These are phyloP conservation scores for Saturnispora halmiae DNA, from an alignment of 805 yeast genomes.

Conservation along the genomic window DNA sequence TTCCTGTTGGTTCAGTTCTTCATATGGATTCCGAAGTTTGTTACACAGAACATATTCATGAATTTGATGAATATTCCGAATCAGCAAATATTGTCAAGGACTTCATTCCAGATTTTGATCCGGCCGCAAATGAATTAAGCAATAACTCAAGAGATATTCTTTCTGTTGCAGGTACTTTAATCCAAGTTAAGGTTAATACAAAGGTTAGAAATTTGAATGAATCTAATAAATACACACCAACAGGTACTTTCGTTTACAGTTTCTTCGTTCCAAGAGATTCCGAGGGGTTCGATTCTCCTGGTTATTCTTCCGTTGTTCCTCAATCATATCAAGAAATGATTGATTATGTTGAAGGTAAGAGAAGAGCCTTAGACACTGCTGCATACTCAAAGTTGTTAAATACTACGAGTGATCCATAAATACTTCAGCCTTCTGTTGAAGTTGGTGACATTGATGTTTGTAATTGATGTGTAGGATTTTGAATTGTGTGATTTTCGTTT, in stretches of 20 bases:
- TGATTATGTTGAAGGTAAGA: conserved; percentile 80
- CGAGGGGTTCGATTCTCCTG: conserved; percentile 36
- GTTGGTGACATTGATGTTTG: conserved; percentile 8
- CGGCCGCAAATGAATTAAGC: conserved; percentile 48
- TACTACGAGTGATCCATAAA: neutral
- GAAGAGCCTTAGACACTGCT: conserved; percentile 81
- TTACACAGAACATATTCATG: conserved; percentile 73
- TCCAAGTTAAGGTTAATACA: conserved; percentile 86
- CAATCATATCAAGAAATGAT: conserved; percentile 88
- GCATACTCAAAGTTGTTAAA: conserved; percentile 44
- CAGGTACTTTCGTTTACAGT: conserved; percentile 84
- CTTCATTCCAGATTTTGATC: conserved; percentile 39
- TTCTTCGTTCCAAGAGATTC: conserved; percentile 69
- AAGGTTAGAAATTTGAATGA: conserved; percentile 51
- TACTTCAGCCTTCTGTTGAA: conserved; percentile 5
- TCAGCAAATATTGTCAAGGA: conserved; percentile 20
- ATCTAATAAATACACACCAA: conserved; percentile 52
- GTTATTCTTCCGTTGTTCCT: conserved; percentile 73
- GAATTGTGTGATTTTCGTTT: too few species aligned
- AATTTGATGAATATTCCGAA: conserved; percentile 20
- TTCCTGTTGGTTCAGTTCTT: conserved; percentile 88
- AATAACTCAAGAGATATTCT: conserved; percentile 48
- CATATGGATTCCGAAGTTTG: conserved; percentile 75
- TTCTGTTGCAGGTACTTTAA: conserved; percentile 72
- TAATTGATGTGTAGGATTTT: too few species aligned